Evolutionary conservation across 2,329 filamentous ascomycete genomes (phyloP), one percentile per base, ranked within the genome.

Genomic region (Botrytis porri): DNA sequence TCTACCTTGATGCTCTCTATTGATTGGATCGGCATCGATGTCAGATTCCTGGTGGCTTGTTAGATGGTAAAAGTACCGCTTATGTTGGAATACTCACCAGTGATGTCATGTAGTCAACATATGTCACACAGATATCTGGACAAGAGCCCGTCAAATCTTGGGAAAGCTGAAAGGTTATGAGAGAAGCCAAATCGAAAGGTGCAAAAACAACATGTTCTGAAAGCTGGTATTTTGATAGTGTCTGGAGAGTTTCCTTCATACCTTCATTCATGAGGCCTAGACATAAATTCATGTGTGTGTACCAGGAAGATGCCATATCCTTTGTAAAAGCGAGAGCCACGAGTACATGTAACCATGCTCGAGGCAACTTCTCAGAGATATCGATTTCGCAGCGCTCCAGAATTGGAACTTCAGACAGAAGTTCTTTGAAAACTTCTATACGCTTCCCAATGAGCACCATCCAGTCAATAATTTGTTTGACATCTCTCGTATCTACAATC

Each of bases 261-360:
- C 67, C 67, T 39, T 70, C 43, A 2, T 59, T 66, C 8, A 35
- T 45, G 22, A 65, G 39, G 3, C 66, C 41, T 20, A 41, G n/a
- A 25, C 70, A 71, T 22, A 71, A 22, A 14, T 37, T 51, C 45
- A 62, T 62, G 22, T 70, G 67, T 35, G 45, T 29, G n/a, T 59
- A 10, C 75, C 73, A 51, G 70, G 75, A 8, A 75, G 41, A 8
- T 22, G 43, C 65, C 51, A 76, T 77, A 22, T 77, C 75, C 57
- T 74, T 71, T 25, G 41, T 25, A 25, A 72, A 74, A 35, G 69
- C 72, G 6, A 78, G 57, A 32, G 73, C 69, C 74, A 78, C 73
- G 16, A 78, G 63, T 37, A 77, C 48, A 70, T 77, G 75, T 4
- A 78, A 66, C 77, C 77, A 78, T 12, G 77, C 77, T 57, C 64